These are phyloP conservation scores for Sugiyamaella lignohabitans DNA, from an alignment of 805 yeast species.

Conservation along the genomic window DNA sequence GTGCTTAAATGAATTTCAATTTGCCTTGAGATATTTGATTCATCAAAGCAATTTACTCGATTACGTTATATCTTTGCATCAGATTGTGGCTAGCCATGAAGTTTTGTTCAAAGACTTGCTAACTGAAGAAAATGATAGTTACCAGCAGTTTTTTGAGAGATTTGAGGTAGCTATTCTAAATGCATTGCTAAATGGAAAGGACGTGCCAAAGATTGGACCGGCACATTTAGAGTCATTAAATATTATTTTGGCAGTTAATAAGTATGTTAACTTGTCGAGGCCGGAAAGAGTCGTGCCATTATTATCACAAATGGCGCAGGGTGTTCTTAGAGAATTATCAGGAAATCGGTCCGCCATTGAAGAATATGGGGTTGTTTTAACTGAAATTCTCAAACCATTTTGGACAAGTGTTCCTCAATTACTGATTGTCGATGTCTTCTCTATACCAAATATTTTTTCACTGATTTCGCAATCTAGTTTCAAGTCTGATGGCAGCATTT, in stretches of 20 bases:
- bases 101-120: too few species aligned
- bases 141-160: neutral
- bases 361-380: too few species aligned
- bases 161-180: too few species aligned
- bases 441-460: neutral
- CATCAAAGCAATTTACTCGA: neutral
- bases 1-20: neutral
- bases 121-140: neutral
- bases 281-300: neutral
- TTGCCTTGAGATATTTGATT: neutral
- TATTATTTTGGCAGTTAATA: too few species aligned
- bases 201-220: neutral
- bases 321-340: neutral
- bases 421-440: neutral
- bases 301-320: neutral
- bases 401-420: neutral
- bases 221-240: too few species aligned
- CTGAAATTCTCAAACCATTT: neutral
- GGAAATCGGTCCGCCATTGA: too few species aligned
- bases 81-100: too few species aligned
- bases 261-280: neutral
- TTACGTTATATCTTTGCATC: too few species aligned
- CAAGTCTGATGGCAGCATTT: too few species aligned
- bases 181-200: neutral
- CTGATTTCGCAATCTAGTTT: neutral